A percentile compares a stretch with the other conserved stretches of the same genome.
Conservation (phyloP, 2,329 filamentous ascomycete genomes). For the Venturiaceae sp. region DNA sequence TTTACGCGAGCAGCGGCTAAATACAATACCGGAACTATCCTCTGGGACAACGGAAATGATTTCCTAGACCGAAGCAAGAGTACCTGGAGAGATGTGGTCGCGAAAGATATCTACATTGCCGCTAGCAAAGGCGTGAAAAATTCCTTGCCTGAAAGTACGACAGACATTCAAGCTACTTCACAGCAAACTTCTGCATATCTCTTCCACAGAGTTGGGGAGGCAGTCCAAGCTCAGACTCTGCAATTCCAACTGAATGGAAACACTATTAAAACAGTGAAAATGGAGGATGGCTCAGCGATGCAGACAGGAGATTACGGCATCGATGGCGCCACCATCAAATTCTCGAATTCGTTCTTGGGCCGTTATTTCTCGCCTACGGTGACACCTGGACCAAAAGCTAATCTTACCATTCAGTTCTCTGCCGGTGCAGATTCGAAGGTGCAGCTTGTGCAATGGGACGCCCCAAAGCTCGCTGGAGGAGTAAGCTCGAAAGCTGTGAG, state of each 20-base stretch:
- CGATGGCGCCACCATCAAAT: constrained; percentile 34
- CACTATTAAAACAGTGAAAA: constrained; percentile 32
- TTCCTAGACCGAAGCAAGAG: constrained; percentile 41
- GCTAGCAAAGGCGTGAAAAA: constrained; percentile 36
- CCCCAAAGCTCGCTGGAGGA: constrained; percentile 26
- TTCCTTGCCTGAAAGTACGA: constrained; percentile 42
- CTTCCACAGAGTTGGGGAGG: constrained; percentile 41
- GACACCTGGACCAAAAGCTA: constrained; percentile 36
- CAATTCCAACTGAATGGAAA: constrained; percentile 48
- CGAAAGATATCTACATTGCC: constrained; percentile 37
- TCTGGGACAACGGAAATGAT: constrained; percentile 53
- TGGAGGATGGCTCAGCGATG: constrained; percentile 26
- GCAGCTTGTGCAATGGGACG: constrained; percentile 44
- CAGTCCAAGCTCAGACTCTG: constrained; percentile 32
- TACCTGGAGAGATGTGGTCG: constrained; percentile 41
- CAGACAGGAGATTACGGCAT: constrained; percentile 37
- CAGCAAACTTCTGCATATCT: constrained; percentile 45
- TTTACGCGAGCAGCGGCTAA: constrained; percentile 39
- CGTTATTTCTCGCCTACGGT: constrained; percentile 32
- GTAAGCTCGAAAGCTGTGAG: constrained; percentile 24
- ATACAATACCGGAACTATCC: constrained; percentile 40
- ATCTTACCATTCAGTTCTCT: constrained; percentile 44
- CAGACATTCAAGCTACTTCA: constrained; percentile 32
- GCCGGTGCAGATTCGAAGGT: constrained; percentile 37
- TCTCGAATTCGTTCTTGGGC: constrained; percentile 37